Evolutionary conservation across 78 protist species (phyloP).

Genomic region (Creolimax fragrantissima): DNA sequence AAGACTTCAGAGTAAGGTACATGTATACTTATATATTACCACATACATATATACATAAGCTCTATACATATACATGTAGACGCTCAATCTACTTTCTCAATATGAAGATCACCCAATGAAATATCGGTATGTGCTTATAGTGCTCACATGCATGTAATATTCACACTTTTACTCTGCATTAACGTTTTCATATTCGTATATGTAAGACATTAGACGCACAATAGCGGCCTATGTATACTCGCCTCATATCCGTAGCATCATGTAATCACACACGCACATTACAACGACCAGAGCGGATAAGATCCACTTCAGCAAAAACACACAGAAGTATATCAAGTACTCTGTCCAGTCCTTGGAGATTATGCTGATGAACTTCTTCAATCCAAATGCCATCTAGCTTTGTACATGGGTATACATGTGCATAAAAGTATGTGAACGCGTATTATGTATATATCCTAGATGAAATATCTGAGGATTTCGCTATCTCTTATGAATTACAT

Average conservation of each 20-base stretch:
- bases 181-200: no score
- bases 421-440: no score
- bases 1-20: not conserved
- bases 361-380: not conserved
- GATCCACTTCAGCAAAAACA: not conserved
- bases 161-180: no score
- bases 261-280: no score
- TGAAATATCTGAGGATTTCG: no score
- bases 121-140: no score
- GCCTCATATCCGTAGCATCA: not conserved
- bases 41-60: not conserved
- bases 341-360: conserved; percentile 3
- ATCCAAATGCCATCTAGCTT: not conserved
- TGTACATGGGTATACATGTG: no score
- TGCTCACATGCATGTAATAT: no score
- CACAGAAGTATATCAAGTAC: conserved; percentile 3
- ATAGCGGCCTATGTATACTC: not conserved
- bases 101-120: not conserved
- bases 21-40: no score
- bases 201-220: not conserved
- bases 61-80: not conserved
- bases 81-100: not conserved
- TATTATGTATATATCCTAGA: no score
- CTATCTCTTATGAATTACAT: no score
- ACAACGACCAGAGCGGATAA: conserved; percentile 6